phyloP scores from a whole-genome alignment of 2,329 filamentous ascomycete genomes.

The Ophiocordyceps australis region DNA sequence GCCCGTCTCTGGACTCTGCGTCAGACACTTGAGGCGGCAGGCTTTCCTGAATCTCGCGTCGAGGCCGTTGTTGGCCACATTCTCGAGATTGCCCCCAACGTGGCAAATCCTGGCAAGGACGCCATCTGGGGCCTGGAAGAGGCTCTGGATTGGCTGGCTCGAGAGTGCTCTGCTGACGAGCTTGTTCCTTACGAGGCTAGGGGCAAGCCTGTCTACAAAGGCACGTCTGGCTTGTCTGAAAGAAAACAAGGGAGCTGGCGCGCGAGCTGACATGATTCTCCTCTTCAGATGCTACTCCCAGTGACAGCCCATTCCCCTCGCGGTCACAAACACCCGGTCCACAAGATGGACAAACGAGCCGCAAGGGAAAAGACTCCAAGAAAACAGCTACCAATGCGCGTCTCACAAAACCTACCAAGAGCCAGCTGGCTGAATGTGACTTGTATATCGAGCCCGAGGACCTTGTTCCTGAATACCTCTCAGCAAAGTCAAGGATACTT shows the following conservation, averaged over 20 bases:
- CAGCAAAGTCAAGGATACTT: slow-evolving; percentile 53
- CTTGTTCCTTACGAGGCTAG: slow-evolving; percentile 49
- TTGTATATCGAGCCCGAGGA: slow-evolving; percentile 60
- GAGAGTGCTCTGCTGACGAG: slow-evolving; percentile 50
- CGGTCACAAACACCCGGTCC: slow-evolving; percentile 29
- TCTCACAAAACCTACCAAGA: too few relatives aligned
- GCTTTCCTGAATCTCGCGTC: slow-evolving; percentile 47
- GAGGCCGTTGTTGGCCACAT: slow-evolving; percentile 47
- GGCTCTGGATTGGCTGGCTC: slow-evolving; percentile 76
- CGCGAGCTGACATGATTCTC: neutral
- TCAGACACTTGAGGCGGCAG: slow-evolving; percentile 48
- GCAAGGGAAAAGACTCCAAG: slow-evolving; percentile 11
- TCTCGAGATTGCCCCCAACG: slow-evolving; percentile 46
- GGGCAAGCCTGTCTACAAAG: slow-evolving; percentile 17
- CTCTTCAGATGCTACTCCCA: slow-evolving; percentile 14
- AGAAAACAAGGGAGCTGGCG: too few relatives aligned
- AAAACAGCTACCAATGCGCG: too few relatives aligned
- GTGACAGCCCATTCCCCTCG: slow-evolving; percentile 29
- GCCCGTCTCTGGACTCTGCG: slow-evolving; percentile 73
- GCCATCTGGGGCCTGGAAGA: slow-evolving; percentile 75
- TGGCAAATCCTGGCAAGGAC: slow-evolving; percentile 38
- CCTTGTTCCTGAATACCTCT: slow-evolving; percentile 58
- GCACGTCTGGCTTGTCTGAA: slow-evolving; percentile 6
- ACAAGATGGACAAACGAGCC: slow-evolving; percentile 7
- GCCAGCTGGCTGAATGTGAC: slow-evolving; percentile 32